Evolutionary conservation across 2,329 filamentous ascomycete species (phyloP).

Genomic region (Zalaria obscura): DNA sequence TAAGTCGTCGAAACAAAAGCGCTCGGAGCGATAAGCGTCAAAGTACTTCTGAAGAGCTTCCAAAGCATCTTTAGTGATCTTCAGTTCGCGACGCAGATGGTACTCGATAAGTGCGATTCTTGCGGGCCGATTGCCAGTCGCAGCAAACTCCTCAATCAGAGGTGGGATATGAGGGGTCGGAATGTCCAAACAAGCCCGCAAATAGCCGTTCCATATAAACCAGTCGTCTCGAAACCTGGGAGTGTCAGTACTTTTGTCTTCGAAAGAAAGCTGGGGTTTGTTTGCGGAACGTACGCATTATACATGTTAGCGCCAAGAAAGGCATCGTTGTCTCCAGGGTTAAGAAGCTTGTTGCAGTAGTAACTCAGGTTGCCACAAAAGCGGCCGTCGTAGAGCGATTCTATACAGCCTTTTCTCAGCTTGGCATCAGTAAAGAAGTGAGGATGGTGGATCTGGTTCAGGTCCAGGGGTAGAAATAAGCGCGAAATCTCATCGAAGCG

Average conservation of each 20-base stretch:
- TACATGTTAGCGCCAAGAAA: not conserved
- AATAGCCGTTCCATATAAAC: slow-evolving; percentile 3
- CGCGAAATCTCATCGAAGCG: too few species aligned
- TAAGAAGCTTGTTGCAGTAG: too few species aligned
- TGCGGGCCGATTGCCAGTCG: slow-evolving; percentile 1
- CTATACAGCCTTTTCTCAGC: slow-evolving; percentile 1
- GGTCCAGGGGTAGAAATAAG: too few species aligned
- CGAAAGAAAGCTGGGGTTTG: not conserved
- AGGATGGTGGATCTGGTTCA: too few species aligned
- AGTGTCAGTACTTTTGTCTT: not conserved
- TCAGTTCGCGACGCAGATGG: not conserved
- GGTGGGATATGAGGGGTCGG: not conserved
- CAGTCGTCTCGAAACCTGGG: not conserved
- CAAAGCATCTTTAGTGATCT: not conserved
- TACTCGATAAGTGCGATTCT: slow-evolving; percentile 3
- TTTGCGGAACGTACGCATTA: not conserved
- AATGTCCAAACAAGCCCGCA: slow-evolving; percentile 1
- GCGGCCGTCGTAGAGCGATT: slow-evolving; percentile 1
- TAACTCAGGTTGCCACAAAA: not conserved
- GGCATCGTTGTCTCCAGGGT: too few species aligned
- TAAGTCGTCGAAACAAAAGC: slow-evolving; percentile 5
- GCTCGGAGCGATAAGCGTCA: slow-evolving; percentile 3
- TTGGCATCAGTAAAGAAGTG: not conserved
- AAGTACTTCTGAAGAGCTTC: slow-evolving; percentile 3
- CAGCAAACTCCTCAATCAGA: not conserved